Conservation (phyloP, 192 early-diverging fungal species). For the Lunasporangiospora selenospora region DNA sequence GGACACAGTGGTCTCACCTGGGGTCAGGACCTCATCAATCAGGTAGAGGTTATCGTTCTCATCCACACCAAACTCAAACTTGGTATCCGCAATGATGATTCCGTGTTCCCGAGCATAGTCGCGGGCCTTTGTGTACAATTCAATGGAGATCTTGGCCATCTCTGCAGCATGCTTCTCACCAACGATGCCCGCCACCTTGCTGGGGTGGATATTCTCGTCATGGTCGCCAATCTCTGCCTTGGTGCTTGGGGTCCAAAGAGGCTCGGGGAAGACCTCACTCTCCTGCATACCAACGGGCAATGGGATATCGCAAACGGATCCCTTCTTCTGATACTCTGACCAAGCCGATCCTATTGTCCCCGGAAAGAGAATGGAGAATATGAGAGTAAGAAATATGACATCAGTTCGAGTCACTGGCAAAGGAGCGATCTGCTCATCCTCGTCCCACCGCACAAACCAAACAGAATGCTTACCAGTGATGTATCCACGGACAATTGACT, state of each 20-base stretch:
- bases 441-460: background rate
- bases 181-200: slow-evolving; percentile 84
- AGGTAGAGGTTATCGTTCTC: slow-evolving; percentile 79
- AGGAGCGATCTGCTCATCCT: background rate
- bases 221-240: slow-evolving; percentile 99
- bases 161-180: slow-evolving; percentile 80
- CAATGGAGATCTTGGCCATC: slow-evolving; percentile 75
- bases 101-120: slow-evolving; percentile 83
- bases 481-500: slow-evolving; percentile 98
- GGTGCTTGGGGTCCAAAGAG: slow-evolving; percentile 97
- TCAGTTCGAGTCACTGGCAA: background rate
- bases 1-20: slow-evolving; percentile 57
- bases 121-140: slow-evolving; percentile 87
- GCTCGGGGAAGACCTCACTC: slow-evolving; percentile 79
- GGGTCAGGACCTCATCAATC: slow-evolving; percentile 97
- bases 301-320: slow-evolving; percentile 92
- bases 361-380: too few species aligned
- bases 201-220: slow-evolving; percentile 98
- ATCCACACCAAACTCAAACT: slow-evolving; percentile 99
- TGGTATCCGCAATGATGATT: slow-evolving; percentile 99
- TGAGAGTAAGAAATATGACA: too few species aligned
- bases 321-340: slow-evolving; percentile 93
- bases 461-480: slow-evolving; percentile 71
- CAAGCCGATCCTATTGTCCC: slow-evolving; percentile 87
- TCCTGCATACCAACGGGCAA: slow-evolving; percentile 83